Evolutionary conservation across 1,284 basidiomycete species (phyloP).

Genomic region (Peniophora sp.): DNA sequence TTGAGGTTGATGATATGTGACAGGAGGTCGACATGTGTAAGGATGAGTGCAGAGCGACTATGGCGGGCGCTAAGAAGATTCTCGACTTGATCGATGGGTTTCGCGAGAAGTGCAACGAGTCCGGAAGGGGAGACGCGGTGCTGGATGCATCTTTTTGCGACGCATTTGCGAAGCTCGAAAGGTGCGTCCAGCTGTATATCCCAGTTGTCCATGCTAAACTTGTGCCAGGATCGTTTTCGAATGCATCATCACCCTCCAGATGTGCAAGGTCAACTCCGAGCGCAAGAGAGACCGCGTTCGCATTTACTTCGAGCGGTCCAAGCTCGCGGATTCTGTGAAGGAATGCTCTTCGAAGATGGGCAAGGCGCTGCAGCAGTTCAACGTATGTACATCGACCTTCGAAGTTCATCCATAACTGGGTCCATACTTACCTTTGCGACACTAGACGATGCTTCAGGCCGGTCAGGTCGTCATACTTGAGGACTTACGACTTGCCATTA

Average conservation of each 20-base stretch:
- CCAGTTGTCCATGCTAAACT: not conserved
- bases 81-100: not conserved
- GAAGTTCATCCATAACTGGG: too few relatives aligned
- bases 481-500: too few relatives aligned
- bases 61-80: not conserved
- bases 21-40: not conserved
- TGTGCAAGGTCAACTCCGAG: too few relatives aligned
- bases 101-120: not conserved
- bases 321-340: not conserved
- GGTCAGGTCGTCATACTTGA: too few relatives aligned
- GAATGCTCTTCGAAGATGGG: too few relatives aligned
- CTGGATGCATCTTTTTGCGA: not conserved
- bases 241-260: too few relatives aligned
- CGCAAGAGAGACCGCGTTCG: too few relatives aligned
- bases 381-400: too few relatives aligned
- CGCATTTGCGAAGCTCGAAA: not conserved
- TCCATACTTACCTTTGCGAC: too few relatives aligned
- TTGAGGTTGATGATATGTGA: too few relatives aligned
- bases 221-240: not conserved
- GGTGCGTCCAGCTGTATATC: not conserved
- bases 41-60: not conserved
- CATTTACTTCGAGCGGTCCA: not conserved
- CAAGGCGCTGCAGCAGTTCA: too few relatives aligned
- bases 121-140: not conserved
- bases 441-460: too few relatives aligned